A percentile compares a stretch with the other conserved stretches of the same genome.
phyloP scores from a whole-genome alignment of 192 early-diverging fungal genomes.

The Cladochytrium replicatum region DNA sequence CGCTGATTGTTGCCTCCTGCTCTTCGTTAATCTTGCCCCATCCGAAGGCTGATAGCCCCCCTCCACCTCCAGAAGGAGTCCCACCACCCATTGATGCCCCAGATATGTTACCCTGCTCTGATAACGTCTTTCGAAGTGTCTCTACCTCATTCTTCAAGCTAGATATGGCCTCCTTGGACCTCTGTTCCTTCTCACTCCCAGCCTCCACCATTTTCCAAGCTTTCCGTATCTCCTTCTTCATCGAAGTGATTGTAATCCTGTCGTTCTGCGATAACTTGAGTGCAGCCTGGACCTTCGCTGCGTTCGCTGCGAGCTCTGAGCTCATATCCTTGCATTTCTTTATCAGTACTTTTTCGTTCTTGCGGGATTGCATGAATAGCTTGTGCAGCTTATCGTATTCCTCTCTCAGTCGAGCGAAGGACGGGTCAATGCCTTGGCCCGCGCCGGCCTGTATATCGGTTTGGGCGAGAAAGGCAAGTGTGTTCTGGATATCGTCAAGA shows the following conservation, averaged over 20 bases:
- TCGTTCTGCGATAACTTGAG: constrained; percentile 38
- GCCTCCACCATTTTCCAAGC: constrained; percentile 49
- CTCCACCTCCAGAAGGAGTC: no score
- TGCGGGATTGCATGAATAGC: constrained; percentile 35
- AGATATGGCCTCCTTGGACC: constrained; percentile 32
- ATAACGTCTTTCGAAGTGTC: constrained; percentile 9
- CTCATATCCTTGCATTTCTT: constrained; percentile 39
- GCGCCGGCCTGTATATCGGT: constrained; percentile 8
- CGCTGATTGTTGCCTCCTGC: no score
- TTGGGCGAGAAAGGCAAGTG: constrained; percentile 10
- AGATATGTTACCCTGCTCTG: no score
- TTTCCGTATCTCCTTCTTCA: constrained; percentile 45
- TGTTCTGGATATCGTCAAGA: constrained; percentile 20
- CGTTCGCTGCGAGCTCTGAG: constrained; percentile 32
- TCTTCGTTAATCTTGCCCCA: no score
- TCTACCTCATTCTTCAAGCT: constrained; percentile 34
- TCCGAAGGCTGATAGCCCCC: no score
- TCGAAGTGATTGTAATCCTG: constrained; percentile 24
- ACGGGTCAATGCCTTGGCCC: constrained; percentile 11
- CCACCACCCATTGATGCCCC: no score
- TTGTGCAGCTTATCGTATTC: constrained; percentile 44
- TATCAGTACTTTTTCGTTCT: constrained; percentile 34
- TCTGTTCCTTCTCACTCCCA: constrained; percentile 29
- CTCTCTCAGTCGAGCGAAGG: constrained; percentile 8
- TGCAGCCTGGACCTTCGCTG: constrained; percentile 38